Evolutionary conservation across 2,329 filamentous ascomycete species (phyloP).

Genomic region (Penicillium sumatraense): DNA sequence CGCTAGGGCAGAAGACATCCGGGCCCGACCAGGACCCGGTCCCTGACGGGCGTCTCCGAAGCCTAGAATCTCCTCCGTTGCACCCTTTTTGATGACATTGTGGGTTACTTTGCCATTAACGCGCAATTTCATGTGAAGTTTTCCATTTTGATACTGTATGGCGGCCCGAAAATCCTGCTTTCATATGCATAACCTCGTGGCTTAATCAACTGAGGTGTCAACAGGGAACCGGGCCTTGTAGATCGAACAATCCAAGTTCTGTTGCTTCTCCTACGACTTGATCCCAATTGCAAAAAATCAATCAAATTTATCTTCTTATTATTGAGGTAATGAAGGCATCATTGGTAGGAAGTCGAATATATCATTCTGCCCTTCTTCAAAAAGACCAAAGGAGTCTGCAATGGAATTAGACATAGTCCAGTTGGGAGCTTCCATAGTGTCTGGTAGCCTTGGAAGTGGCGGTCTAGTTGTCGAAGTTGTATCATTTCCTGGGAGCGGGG

Average conservation of each 20-base stretch:
- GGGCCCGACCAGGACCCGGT: constrained; percentile 29
- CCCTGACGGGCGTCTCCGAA: constrained; percentile 11
- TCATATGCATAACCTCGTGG: neutral
- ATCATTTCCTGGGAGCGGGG: constrained; percentile 24
- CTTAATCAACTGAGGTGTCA: constrained; percentile 6
- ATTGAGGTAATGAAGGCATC: constrained; percentile 36
- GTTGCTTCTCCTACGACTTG: neutral
- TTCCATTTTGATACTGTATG: neutral
- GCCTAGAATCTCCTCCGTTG: constrained; percentile 14
- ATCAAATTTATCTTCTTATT: neutral
- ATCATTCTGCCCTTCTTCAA: constrained; percentile 42
- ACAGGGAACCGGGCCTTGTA: constrained; percentile 1
- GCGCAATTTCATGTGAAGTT: constrained; percentile 16
- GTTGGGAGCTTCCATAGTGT: constrained; percentile 39
- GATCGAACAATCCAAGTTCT: neutral
- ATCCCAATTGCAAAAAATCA: neutral
- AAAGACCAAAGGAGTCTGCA: constrained; percentile 42
- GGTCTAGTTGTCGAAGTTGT: constrained; percentile 24
- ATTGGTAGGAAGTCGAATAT: constrained; percentile 42
- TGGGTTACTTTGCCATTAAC: neutral
- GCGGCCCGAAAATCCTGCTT: constrained; percentile 18
- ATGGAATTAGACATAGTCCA: constrained; percentile 43
- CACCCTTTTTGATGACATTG: neutral
- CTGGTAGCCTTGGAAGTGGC: constrained; percentile 30
- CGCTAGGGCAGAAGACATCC: constrained; percentile 14